Evolutionary conservation across 805 yeast genomes (phyloP).

Genomic region (Yarrowia sp.): DNA sequence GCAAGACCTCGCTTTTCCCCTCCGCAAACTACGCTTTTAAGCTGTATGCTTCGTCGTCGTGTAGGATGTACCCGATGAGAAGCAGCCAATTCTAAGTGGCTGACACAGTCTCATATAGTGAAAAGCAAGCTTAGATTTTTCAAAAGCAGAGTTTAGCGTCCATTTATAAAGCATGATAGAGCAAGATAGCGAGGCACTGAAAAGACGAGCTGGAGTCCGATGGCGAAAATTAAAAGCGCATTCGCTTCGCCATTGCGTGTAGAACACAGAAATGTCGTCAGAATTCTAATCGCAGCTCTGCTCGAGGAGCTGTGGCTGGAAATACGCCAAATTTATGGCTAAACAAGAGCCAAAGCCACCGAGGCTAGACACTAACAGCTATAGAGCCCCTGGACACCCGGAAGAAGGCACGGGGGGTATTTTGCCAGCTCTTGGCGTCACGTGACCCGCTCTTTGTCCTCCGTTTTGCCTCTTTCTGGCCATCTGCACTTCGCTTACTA

Average conservation of each 20-base stretch:
- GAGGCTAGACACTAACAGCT: not conserved
- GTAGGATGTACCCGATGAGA: not conserved
- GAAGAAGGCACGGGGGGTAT: not conserved
- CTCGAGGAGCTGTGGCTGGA: not conserved
- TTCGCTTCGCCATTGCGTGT: not conserved
- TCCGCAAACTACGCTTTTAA: no score
- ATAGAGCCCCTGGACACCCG: not conserved
- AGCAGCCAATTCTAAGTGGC: conserved; percentile 15
- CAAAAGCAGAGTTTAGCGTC: conserved; percentile 1
- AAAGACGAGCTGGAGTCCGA: not conserved
- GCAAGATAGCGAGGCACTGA: not conserved
- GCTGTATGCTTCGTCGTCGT: not conserved
- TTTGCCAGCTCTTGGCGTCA: not conserved
- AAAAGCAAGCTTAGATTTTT: conserved; percentile 7
- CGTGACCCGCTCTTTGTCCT: conserved; percentile 15
- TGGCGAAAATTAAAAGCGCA: not conserved
- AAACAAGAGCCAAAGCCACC: not conserved
- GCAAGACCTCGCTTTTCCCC: not conserved
- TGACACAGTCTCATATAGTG: not conserved
- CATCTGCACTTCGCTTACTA: conserved; percentile 25
- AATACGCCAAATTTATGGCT: not conserved
- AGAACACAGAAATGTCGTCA: not conserved
- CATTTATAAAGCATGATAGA: not conserved
- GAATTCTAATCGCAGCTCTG: not conserved
- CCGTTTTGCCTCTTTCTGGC: conserved; percentile 5